A percentile compares a stretch with the other conserved stretches of the same genome.
These are phyloP conservation scores for Niveomyces coronatus DNA, from an alignment of 2,329 filamentous ascomycete genomes.

Conservation along the genomic window DNA sequence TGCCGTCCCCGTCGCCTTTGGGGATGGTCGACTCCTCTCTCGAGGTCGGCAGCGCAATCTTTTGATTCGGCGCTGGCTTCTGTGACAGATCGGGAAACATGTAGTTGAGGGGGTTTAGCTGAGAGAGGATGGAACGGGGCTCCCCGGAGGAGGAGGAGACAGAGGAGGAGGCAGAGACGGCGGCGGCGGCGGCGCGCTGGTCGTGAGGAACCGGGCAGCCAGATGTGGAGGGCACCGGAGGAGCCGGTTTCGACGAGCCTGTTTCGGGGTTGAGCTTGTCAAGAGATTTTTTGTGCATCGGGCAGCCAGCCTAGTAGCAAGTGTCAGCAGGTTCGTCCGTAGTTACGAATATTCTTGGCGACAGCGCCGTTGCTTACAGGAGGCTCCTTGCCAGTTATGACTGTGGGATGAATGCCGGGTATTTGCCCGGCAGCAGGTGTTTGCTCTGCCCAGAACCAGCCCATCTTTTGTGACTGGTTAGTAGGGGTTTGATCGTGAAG, in stretches of 20 bases:
- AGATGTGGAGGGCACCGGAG: conserved; percentile 21
- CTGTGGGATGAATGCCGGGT: conserved; percentile 22
- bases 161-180: conserved; percentile 1
- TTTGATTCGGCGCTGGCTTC: conserved; percentile 62
- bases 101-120: conserved; percentile 71
- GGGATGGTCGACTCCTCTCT: conserved; percentile 86
- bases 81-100: conserved; percentile 89
- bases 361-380: conserved; percentile 18
- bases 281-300: conserved; percentile 46
- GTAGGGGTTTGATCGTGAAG: no score
- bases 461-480: no score
- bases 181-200: conserved; percentile 12
- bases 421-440: conserved; percentile 24
- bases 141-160: conserved; percentile 13
- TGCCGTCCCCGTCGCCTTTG: conserved; percentile 64
- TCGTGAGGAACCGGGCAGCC: conserved; percentile 38
- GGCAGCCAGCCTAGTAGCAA: conserved; percentile 37
- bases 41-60: conserved; percentile 61
- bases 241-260: conserved; percentile 14
- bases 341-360: conserved; percentile 2
- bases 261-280: conserved; percentile 31
- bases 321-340: no score
- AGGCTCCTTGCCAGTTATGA: conserved; percentile 20
- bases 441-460: conserved; percentile 54
- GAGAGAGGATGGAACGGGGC: conserved; percentile 39